Base-by-base conservation (phyloP, 2,329 filamentous ascomycete genomes). In the Nothopassalora personata region DNA sequence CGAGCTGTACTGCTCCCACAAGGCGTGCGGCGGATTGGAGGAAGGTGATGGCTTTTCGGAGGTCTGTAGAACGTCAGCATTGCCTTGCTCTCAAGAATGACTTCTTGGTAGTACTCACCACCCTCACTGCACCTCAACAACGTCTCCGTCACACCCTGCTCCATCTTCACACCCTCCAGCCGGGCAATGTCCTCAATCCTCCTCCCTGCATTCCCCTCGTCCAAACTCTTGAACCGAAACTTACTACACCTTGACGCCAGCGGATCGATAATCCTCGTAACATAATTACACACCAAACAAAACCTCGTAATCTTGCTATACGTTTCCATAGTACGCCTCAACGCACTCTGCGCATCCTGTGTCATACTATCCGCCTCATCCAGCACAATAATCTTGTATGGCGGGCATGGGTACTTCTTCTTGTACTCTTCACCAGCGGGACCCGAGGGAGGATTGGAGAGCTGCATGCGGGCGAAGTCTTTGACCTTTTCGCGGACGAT, bases 331-430 rank as follows among this genome's bases (percentile, higher is more conserved):
- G 94, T 99, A 56, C 95, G 84, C 65, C 94, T 83, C 58, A 99
- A 80, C 5, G 95, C 94, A 60, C 86, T 90, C 79, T 99, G 94
- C 11, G 94, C 94, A 76, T 99, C 95, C 75, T 97, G 93, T 43
- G 94, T 99, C 93, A 99, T 97, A 66, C 89, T 94, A 74, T 99
- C 94, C 66, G 94, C 94, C 78, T 99, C 94, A 75, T 99, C 94
- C 60, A 99, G 85, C 61, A 99, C 91, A 72, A 99, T 93, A 72
- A 99, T 96, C 79, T 99, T 99, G 81, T 97, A 99, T 0, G 94
- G 94, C 23, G 94, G 94, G 72, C 93, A 97, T 0, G 94, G 92
- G 70, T 96, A 97, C 71, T 87, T 78, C 61, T 82, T 79, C 49
- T 80, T 72, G 66, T 86, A 86, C 53, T 80, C 71, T 48, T 67